Evolutionary conservation across 495 filamentous ascomycete genomes (phyloP).

Genomic region (Penicillium salamii): DNA sequence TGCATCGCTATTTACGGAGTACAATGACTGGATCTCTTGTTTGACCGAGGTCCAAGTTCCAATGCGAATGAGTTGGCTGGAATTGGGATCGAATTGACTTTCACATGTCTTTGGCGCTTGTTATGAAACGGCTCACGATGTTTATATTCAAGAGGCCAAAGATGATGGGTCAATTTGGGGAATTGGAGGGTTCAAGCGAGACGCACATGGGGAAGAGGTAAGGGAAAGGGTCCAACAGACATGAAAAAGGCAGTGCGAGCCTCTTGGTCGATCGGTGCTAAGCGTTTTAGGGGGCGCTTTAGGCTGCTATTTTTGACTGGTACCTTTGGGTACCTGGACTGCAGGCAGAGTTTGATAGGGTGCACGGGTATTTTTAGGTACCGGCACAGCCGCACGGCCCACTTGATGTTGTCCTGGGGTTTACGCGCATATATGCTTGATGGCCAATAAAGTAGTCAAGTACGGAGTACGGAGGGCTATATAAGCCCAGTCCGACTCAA

Average conservation of each 20-base stretch:
- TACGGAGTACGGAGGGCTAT: too few species aligned
- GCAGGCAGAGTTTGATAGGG: too few species aligned
- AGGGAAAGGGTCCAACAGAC: slow-evolving; percentile 2
- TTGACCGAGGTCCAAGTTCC: too few species aligned
- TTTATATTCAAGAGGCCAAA: too few species aligned
- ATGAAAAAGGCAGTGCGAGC: slow-evolving; percentile 4
- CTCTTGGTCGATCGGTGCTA: slow-evolving; percentile 12
- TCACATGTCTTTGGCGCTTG: background rate
- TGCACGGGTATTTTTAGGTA: background rate
- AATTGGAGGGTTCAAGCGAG: too few species aligned
- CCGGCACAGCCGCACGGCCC: background rate
- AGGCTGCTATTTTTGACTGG: slow-evolving; percentile 1
- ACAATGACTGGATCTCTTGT: background rate
- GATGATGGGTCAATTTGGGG: background rate
- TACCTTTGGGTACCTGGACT: background rate
- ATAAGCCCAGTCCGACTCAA: too few species aligned
- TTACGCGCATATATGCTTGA: too few species aligned
- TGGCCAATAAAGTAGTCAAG: too few species aligned
- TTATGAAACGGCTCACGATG: background rate
- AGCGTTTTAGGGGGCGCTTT: slow-evolving; percentile 17
- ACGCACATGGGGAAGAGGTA: background rate
- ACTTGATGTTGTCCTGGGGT: too few species aligned
- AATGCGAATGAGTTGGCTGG: too few species aligned
- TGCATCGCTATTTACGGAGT: slow-evolving; percentile 1
- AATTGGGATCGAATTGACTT: background rate